A percentile compares a stretch with the other conserved stretches of the same genome.
These are phyloP conservation scores for Melaleuca quinquenervia DNA, from an alignment of 345 rosid genomes.

Conservation along the genomic window DNA sequence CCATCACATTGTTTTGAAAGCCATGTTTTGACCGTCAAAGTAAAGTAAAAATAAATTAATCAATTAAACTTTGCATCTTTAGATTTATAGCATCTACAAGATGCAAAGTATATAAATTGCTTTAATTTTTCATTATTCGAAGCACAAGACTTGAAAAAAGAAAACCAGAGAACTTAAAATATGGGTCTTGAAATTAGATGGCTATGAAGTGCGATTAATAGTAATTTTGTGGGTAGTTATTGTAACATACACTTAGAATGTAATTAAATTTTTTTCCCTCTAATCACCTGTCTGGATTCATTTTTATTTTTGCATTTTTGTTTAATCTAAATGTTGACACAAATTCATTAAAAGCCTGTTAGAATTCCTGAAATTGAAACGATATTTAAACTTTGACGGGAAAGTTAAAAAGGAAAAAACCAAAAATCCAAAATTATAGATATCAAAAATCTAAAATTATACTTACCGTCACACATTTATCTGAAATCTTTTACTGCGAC, in stretches of 20 bases:
- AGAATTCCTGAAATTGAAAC: background rate
- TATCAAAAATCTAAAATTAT: too few species aligned
- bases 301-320: background rate
- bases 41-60: background rate
- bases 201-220: background rate
- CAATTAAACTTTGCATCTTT: background rate
- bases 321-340: background rate
- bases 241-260: background rate
- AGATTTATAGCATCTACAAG: background rate
- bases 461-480: too few species aligned
- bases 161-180: background rate
- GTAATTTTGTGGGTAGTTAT: too few species aligned
- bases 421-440: too few species aligned
- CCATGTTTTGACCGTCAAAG: background rate
- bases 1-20: background rate
- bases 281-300: background rate
- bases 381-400: background rate
- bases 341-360: rapidly evolving
- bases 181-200: background rate
- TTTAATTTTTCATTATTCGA: background rate
- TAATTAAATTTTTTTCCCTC: background rate
- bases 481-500: too few species aligned
- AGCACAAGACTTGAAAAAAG: background rate
- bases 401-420: background rate
- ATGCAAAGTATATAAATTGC: background rate